Evolutionary conservation across 2,329 filamentous ascomycete genomes (phyloP).

Genomic region (Aphanocladium album): DNA sequence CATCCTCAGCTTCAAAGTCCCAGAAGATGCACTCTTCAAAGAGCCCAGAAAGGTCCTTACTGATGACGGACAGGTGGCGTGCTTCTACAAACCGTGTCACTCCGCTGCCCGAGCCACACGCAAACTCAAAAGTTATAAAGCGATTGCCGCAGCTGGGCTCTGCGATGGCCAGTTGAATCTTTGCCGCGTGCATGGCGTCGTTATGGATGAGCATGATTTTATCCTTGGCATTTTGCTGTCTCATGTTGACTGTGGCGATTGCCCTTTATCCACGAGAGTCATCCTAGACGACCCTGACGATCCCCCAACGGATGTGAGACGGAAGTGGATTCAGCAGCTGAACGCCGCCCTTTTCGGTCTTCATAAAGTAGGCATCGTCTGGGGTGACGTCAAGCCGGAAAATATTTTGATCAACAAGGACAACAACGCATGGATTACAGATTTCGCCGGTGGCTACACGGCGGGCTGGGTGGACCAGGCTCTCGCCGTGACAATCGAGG

Average conservation of each 20-base stretch:
- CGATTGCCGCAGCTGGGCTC: constrained; percentile 13
- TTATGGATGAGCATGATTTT: constrained; percentile 16
- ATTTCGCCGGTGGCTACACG: constrained; percentile 27
- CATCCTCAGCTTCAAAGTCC: constrained; percentile 15
- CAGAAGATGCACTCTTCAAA: constrained; percentile 20
- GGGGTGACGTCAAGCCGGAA: constrained; percentile 28
- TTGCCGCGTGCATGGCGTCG: constrained; percentile 18
- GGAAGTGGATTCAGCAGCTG: constrained; percentile 18
- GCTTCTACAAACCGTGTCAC: constrained; percentile 20
- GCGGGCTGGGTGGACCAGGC: constrained; percentile 22
- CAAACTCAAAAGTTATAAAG: constrained; percentile 17
- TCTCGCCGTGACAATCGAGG: neutral
- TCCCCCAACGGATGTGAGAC: constrained; percentile 11
- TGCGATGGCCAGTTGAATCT: constrained; percentile 13
- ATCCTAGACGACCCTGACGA: constrained; percentile 1
- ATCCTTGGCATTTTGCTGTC: constrained; percentile 17
- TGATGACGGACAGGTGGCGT: constrained; percentile 14
- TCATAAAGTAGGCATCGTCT: constrained; percentile 22
- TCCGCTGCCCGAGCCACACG: constrained; percentile 11
- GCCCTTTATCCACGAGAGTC: neutral
- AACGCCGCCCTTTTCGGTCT: constrained; percentile 14
- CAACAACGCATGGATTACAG: constrained; percentile 25
- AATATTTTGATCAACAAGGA: constrained; percentile 27
- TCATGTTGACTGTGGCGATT: constrained; percentile 9
- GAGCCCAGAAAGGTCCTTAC: constrained; percentile 18